Conservation (phyloP, 805 yeast genomes). For the Barnettozyma pratensis region DNA sequence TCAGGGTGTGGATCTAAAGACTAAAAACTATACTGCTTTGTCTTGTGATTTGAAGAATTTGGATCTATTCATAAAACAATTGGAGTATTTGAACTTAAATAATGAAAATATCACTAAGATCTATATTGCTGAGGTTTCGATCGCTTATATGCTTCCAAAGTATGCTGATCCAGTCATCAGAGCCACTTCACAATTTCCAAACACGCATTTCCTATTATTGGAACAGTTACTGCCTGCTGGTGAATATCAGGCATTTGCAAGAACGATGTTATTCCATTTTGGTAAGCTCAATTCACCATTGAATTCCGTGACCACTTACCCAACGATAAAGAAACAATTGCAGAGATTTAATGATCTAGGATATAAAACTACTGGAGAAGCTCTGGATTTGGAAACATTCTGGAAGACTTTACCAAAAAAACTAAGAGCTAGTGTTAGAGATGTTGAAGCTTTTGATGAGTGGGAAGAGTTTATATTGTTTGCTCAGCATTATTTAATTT, state of each 20-base stretch:
- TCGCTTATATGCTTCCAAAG: slow-evolving; percentile 71
- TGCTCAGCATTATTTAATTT: slow-evolving; percentile 67
- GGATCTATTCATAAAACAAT: slow-evolving; percentile 29
- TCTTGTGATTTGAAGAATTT: slow-evolving; percentile 63
- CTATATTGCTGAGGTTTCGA: slow-evolving; percentile 77
- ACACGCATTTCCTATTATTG: slow-evolving; percentile 56
- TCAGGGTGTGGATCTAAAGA: slow-evolving; percentile 28
- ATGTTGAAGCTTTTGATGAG: slow-evolving; percentile 72
- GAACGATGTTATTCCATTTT: slow-evolving; percentile 72
- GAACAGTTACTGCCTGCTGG: slow-evolving; percentile 74
- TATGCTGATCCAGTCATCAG: slow-evolving; percentile 59
- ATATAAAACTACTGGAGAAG: slow-evolving; percentile 40
- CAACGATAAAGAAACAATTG: slow-evolving; percentile 43
- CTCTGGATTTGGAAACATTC: slow-evolving; percentile 48
- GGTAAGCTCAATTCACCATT: slow-evolving; percentile 60
- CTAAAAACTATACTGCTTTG: slow-evolving; percentile 47
- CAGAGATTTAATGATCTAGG: slow-evolving; percentile 44
- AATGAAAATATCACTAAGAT: slow-evolving; percentile 38
- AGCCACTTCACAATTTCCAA: slow-evolving; percentile 37
- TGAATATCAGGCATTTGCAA: slow-evolving; percentile 57
- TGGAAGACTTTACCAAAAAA: slow-evolving; percentile 48
- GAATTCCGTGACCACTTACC: slow-evolving; percentile 56
- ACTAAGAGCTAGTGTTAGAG: slow-evolving; percentile 36
- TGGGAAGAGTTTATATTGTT: slow-evolving; percentile 76
- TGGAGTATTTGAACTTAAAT: slow-evolving; percentile 16